These are phyloP conservation scores for Umbilicus rupestris DNA, from an alignment of 164 flowering plant genomes.

Conservation along the genomic window DNA sequence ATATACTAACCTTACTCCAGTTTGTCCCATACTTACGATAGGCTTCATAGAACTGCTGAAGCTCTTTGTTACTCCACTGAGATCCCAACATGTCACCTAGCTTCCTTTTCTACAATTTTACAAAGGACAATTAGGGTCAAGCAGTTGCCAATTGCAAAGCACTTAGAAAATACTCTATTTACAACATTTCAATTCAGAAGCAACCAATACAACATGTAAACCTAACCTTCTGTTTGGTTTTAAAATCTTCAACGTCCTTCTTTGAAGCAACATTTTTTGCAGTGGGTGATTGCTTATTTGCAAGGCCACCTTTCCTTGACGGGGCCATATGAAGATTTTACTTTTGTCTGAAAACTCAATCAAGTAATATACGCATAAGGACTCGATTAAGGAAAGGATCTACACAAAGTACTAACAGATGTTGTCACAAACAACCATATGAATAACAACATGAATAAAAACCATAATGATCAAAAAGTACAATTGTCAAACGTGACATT, in stretches of 20 bases:
- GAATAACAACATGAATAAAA: too few relatives aligned
- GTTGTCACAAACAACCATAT: too few relatives aligned
- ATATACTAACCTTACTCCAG: slow-evolving; percentile 70
- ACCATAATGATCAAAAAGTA: neutral
- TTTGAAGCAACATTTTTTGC: neutral
- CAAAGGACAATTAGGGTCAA: neutral
- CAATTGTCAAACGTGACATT: neutral
- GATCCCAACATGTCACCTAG: slow-evolving; percentile 75
- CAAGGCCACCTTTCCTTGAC: neutral
- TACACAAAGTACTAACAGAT: too few relatives aligned
- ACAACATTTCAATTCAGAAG: neutral
- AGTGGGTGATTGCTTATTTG: slow-evolving; percentile 5
- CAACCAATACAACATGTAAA: neutral
- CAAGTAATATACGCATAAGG: too few relatives aligned
- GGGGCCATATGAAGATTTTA: slow-evolving; percentile 4
- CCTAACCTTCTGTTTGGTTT: neutral
- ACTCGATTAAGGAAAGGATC: too few relatives aligned
- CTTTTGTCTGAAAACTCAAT: neutral
- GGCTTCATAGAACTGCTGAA: slow-evolving; percentile 78
- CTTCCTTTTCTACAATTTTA: slow-evolving; percentile 55
- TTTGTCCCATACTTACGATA: slow-evolving; percentile 76
- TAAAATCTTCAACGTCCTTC: slow-evolving; percentile 1
- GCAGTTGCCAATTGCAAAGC: neutral
- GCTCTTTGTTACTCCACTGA: slow-evolving; percentile 86
- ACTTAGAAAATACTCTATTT: neutral